phyloP scores from a whole-genome alignment of 2,329 filamentous ascomycete species.

The Hypoxylon sp. region DNA sequence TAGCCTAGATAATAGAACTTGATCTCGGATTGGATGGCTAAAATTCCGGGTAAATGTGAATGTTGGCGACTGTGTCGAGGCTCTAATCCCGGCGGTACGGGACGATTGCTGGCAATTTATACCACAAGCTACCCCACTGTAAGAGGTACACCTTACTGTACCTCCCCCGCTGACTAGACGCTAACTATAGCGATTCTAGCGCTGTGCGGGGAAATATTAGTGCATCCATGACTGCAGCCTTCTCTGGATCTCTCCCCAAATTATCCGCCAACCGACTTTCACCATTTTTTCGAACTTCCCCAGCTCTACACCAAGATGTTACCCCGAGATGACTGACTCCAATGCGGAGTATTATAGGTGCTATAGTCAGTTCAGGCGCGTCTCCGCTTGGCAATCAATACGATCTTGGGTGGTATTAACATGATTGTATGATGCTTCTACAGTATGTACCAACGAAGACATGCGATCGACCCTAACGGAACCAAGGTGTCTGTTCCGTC shows the following conservation, averaged over 20 bases:
- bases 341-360: slow-evolving; percentile 30
- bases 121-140: slow-evolving; percentile 13
- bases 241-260: slow-evolving; percentile 16
- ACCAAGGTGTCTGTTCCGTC: slow-evolving; percentile 25
- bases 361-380: slow-evolving; percentile 36
- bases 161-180: slow-evolving; percentile 14
- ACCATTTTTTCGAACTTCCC: slow-evolving; percentile 19
- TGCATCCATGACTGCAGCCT: background rate
- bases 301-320: background rate
- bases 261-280: slow-evolving; percentile 39
- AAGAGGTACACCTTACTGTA: slow-evolving; percentile 14
- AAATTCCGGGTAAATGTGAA: slow-evolving; percentile 27
- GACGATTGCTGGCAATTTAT: slow-evolving; percentile 26
- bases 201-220: slow-evolving; percentile 24
- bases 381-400: slow-evolving; percentile 31
- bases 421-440: slow-evolving; percentile 18
- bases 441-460: slow-evolving; percentile 3
- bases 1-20: too few species aligned
- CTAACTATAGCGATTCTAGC: slow-evolving; percentile 23
- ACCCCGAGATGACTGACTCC: slow-evolving; percentile 11
- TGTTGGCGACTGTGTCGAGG: slow-evolving; percentile 5
- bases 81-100: slow-evolving; percentile 33
- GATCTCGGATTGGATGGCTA: slow-evolving; percentile 9
- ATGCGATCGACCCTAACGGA: slow-evolving; percentile 21
- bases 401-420: slow-evolving; percentile 36